phyloP scores from a whole-genome alignment of 73 alveolate genomes.

The Paramecium sonneborni region DNA sequence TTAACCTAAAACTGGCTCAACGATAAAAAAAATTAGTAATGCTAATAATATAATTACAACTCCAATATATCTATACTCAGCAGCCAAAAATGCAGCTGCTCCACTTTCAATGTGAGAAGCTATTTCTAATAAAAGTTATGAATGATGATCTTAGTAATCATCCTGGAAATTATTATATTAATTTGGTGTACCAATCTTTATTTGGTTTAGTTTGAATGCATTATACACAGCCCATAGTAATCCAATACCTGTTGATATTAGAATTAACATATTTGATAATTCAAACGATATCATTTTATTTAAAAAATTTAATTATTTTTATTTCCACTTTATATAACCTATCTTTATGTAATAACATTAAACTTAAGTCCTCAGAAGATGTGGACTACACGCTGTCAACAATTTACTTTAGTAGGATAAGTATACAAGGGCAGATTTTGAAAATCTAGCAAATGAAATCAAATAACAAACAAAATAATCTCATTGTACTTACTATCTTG shows the following conservation, averaged over 20 bases:
- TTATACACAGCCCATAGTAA: conserved; percentile 58
- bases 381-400: conserved; percentile 31
- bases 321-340: no score
- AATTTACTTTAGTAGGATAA: neutral
- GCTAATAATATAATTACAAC: conserved; percentile 75
- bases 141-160: conserved; percentile 21
- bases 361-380: neutral
- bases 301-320: neutral
- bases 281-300: conserved; percentile 39
- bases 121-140: conserved; percentile 53
- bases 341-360: no score
- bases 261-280: neutral
- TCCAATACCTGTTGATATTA: conserved; percentile 6
- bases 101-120: conserved; percentile 73
- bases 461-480: neutral
- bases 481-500: neutral
- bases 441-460: neutral
- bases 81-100: conserved; percentile 83
- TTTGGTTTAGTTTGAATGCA: neutral
- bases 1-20: conserved; percentile 78
- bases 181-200: conserved; percentile 60
- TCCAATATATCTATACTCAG: conserved; percentile 79
- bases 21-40: conserved; percentile 71
- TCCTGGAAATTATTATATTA: conserved; percentile 44
- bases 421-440: neutral